These are phyloP conservation scores for Exophiala alcalophila DNA, from an alignment of 2,329 filamentous ascomycete genomes.

Conservation along the genomic window DNA sequence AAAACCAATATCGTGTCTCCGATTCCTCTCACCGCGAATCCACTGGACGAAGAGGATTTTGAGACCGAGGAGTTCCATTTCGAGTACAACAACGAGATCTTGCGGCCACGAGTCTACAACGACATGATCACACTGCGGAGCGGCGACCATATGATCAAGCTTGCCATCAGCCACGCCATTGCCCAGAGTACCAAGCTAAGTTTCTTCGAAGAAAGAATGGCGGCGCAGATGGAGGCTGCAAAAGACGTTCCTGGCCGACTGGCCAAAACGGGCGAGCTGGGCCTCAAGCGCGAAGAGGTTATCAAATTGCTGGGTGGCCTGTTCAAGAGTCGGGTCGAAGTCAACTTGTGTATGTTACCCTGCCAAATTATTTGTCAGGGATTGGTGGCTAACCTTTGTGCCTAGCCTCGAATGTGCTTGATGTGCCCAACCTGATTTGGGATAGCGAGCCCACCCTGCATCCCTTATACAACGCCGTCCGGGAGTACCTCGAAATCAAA, in stretches of 20 bases:
- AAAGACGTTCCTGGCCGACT: constrained; percentile 88
- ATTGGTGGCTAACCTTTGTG: constrained; percentile 9
- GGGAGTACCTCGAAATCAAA: constrained; percentile 97
- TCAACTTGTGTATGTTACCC: constrained; percentile 80
- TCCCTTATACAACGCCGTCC: constrained; percentile 88
- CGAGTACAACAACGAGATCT: constrained; percentile 84
- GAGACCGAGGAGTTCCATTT: constrained; percentile 99
- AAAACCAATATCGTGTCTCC: constrained; percentile 36
- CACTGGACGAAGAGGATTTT: constrained; percentile 83
- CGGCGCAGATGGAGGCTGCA: constrained; percentile 85
- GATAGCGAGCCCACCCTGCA: constrained; percentile 93
- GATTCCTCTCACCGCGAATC: constrained; percentile 69
- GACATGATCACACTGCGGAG: constrained; percentile 98
- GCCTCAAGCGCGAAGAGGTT: constrained; percentile 88
- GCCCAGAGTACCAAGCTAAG: constrained; percentile 95
- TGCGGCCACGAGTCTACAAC: constrained; percentile 90
- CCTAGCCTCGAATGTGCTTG: constrained; percentile 86
- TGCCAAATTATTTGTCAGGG: neutral
- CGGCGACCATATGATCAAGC: constrained; percentile 87
- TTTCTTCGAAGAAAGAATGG: constrained; percentile 95
- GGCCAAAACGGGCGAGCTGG: constrained; percentile 82
- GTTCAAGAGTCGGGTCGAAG: constrained; percentile 92
- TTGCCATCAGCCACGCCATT: constrained; percentile 74
- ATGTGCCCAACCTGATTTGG: constrained; percentile 98
- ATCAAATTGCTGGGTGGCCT: constrained; percentile 85